Evolutionary conservation across 208 protist genomes (phyloP).

Genomic region (Pavlovales sp.): DNA sequence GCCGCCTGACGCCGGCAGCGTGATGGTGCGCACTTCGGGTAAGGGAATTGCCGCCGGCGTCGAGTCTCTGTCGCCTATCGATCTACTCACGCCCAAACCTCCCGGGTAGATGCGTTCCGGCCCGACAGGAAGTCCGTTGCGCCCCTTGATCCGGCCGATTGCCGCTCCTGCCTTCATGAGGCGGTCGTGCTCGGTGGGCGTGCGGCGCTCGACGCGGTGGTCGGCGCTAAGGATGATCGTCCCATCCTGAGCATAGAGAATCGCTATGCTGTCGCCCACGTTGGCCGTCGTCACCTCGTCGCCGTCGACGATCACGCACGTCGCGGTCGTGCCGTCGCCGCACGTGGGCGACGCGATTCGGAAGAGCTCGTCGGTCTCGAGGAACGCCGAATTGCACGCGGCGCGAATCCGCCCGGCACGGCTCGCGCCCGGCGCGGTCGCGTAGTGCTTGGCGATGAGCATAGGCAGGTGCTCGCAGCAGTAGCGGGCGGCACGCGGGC

Average conservation of each 20-base stretch:
- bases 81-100: neutral
- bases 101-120: neutral
- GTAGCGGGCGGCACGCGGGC: neutral
- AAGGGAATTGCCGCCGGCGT: neutral
- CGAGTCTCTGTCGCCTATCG: neutral
- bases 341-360: too few species aligned
- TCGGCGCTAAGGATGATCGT: neutral
- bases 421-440: too few species aligned
- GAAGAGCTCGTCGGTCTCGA: neutral
- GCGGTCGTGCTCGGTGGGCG: neutral
- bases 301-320: neutral
- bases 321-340: neutral
- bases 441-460: neutral
- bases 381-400: neutral
- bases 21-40: neutral
- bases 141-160: neutral
- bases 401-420: neutral
- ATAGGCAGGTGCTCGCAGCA: neutral
- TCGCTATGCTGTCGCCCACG: neutral
- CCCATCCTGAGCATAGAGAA: neutral
- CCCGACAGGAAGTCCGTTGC: too few species aligned
- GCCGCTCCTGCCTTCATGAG: neutral
- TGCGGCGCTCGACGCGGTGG: neutral
- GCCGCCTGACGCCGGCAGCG: neutral
- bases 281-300: neutral